Percentiles rank a stretch among this genome's conserved stretches.
These are phyloP conservation scores for Quercus gilva DNA, from an alignment of 306 rosid genomes.

Conservation along the genomic window DNA sequence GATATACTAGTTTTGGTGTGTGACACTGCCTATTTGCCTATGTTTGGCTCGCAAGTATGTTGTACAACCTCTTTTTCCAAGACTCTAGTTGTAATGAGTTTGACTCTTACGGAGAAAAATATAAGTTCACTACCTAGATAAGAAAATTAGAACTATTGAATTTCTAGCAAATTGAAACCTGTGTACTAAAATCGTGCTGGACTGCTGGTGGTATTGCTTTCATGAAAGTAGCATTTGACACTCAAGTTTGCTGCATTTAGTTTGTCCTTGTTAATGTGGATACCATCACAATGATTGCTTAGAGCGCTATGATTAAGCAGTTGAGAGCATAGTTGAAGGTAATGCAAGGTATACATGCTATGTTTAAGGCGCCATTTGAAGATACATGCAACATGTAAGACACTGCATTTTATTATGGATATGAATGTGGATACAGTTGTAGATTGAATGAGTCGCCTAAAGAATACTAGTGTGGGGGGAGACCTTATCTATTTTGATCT, in stretches of 20 bases:
- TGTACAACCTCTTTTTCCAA: not conserved
- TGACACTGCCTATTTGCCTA: constrained; percentile 13
- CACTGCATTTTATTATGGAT: no score
- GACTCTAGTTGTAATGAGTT: not conserved
- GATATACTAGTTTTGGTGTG: constrained; percentile 25
- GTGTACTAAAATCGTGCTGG: not conserved
- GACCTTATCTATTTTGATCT: no score
- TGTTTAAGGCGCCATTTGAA: no score
- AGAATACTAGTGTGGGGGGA: no score
- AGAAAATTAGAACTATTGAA: not conserved
- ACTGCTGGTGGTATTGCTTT: not conserved
- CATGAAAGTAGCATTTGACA: not conserved
- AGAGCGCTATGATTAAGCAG: no score
- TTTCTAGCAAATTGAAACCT: not conserved
- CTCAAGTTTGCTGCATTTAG: not conserved
- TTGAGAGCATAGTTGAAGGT: no score
- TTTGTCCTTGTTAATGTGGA: no score
- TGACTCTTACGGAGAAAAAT: not conserved
- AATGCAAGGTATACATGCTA: no score
- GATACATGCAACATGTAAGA: no score
- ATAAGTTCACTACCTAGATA: not conserved
- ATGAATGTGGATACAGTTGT: no score
- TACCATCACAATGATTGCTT: no score
- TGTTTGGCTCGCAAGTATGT: not conserved
- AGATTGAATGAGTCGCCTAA: no score